phyloP scores from a whole-genome alignment of 495 filamentous ascomycete genomes.

The Hyphodiscus hymeniophilus region DNA sequence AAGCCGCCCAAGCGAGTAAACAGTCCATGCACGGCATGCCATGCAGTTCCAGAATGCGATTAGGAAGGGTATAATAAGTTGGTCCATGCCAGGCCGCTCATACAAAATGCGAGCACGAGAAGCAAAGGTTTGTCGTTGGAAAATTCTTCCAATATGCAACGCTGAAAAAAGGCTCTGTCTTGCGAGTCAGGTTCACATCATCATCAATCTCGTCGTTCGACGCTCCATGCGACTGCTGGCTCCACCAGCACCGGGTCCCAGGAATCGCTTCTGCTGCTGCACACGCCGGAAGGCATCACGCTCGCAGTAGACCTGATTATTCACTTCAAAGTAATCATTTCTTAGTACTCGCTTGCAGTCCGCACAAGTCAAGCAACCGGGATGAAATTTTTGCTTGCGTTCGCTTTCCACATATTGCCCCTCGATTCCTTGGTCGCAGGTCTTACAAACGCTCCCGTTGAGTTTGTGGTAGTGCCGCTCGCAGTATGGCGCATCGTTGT shows the following conservation, averaged over 20 bases:
- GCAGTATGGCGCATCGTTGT: conserved; percentile 81
- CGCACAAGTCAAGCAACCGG: conserved; percentile 74
- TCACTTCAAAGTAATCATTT: conserved; percentile 55
- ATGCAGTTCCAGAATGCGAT: not conserved
- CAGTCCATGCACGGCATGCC: not conserved
- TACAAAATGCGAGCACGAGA: not conserved
- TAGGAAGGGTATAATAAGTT: conserved; percentile 1
- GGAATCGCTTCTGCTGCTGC: conserved; percentile 30
- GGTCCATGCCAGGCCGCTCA: not conserved
- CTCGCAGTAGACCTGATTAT: conserved; percentile 63
- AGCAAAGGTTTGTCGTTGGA: conserved; percentile 1
- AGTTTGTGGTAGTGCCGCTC: conserved; percentile 87
- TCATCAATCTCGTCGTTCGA: conserved; percentile 77
- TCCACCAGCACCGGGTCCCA: conserved; percentile 22
- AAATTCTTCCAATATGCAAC: not conserved
- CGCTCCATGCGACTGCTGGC: conserved; percentile 50
- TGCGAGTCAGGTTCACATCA: conserved; percentile 50
- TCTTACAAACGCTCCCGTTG: conserved; percentile 75
- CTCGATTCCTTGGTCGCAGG: conserved; percentile 81
- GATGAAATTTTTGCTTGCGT: conserved; percentile 71
- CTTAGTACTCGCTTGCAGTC: conserved; percentile 50
- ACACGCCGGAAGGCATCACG: conserved; percentile 65
- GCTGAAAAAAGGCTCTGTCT: not conserved
- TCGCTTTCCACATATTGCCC: conserved; percentile 91
- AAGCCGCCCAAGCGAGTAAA: not conserved